Evolutionary conservation across 2,329 filamentous ascomycete species (phyloP), one percentile per base, ranked within the genome.

Genomic region (Alternaria triticimaculans): DNA sequence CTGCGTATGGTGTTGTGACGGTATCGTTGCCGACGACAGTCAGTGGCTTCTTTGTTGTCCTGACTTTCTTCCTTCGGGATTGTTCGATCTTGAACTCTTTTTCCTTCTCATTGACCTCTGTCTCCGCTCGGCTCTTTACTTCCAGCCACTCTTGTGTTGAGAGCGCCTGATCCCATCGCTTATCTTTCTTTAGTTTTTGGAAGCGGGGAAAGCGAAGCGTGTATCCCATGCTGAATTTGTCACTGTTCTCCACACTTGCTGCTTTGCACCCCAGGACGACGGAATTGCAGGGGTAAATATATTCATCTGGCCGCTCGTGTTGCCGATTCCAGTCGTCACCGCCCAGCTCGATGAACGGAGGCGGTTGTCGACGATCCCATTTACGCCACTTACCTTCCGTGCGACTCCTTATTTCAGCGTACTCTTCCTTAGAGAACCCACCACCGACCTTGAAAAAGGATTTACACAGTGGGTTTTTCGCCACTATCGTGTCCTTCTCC

Each of bases 361-460:
- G 95, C 2, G 94, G 93, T 45, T 87, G 90, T 68, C 88, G 90
- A 1, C 84, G 75, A 77, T 97, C 90, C 93, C 94, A 99, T 30
- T 92, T 87, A 12, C 87, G 86, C 96, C 96, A 99, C 78, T 97
- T 97, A 6, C 92, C 94, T 62, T 97, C 92, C 0, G 95, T 98
- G 23, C 89, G 86, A 73, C 97, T 93, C 6, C 89, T 86, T 49
- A 99, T 90, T 61, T 91, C 88, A 0, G 91, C 89, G 77, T 97
- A 98, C 74, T 99, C 96, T 56, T 92, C 88, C 1, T 89, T 90
- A 14, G 88, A 89, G 78, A 98, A 94, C 0, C 96, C 96, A 57
- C 96, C 96, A n/a, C 96, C 96, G 15, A 99, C 96, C 79, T 96
- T 97, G 85, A 94, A 97, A 82, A 99, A 97, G n/a, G 94, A 97